Evolutionary conservation across 805 yeast genomes (phyloP).

Genomic region (Wickerhamomyces kurtzmanii): DNA sequence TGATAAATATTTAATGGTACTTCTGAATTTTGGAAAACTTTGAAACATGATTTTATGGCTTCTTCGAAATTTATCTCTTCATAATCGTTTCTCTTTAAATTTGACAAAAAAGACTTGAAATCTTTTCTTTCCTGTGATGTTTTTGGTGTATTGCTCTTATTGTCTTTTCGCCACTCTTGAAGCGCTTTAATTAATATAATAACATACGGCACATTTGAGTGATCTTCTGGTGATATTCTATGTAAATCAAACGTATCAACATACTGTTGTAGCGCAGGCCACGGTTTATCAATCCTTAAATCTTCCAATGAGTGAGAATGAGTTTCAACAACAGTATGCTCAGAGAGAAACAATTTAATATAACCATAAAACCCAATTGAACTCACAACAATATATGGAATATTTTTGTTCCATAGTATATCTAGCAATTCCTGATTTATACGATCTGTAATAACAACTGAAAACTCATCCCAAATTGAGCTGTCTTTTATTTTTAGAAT

Average conservation of each 20-base stretch:
- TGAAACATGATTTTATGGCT: conserved; percentile 34
- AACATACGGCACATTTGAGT: conserved; percentile 63
- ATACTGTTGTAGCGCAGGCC: conserved; percentile 53
- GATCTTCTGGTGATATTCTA: conserved; percentile 24
- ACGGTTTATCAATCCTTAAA: conserved; percentile 57
- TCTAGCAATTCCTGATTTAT: conserved; percentile 19
- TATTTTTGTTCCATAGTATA: conserved; percentile 28
- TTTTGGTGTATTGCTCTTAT: conserved; percentile 19
- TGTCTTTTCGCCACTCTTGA: conserved; percentile 25
- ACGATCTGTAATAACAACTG: conserved; percentile 36
- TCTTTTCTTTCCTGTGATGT: conserved; percentile 29
- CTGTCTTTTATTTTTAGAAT: conserved; percentile 6
- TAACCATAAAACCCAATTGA: conserved; percentile 61
- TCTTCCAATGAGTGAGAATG: conserved; percentile 59
- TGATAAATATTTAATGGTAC: conserved; percentile 17
- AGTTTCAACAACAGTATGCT: conserved; percentile 59
- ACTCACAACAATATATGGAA: conserved; percentile 45
- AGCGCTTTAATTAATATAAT: conserved; percentile 49
- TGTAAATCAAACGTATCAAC: conserved; percentile 41
- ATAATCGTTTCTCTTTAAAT: conserved; percentile 21
- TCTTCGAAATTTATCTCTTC: conserved; percentile 40
- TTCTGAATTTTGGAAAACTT: conserved; percentile 26
- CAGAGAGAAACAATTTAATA: conserved; percentile 43
- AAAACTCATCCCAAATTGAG: conserved; percentile 37
- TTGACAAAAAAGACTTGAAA: conserved; percentile 26